Evolutionary conservation across 139 green algal species (phyloP).

Genomic region (Marvania coccoides): DNA sequence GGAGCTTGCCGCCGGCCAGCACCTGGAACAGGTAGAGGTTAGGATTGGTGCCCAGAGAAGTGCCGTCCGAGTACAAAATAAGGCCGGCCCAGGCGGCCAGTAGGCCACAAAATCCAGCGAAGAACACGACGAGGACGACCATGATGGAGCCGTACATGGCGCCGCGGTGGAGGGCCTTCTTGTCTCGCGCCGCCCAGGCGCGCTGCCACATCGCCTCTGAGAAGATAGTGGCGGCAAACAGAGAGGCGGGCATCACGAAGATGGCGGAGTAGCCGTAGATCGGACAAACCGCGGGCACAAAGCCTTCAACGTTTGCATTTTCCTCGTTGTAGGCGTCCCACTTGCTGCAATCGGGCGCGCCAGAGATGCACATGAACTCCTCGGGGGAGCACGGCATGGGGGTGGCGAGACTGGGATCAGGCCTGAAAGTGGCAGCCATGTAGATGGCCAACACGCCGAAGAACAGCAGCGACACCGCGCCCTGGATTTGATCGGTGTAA

Average conservation of each 20-base stretch:
- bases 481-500: conserved; percentile 69
- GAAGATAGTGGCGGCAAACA: conserved; percentile 68
- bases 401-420: conserved; percentile 24
- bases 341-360: not conserved
- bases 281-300: not conserved
- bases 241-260: conserved; percentile 55
- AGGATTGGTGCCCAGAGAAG: conserved; percentile 16
- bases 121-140: conserved; percentile 40
- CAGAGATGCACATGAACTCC: not conserved
- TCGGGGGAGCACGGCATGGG: conserved; percentile 35
- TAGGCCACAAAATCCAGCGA: conserved; percentile 58
- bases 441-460: conserved; percentile 54
- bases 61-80: not conserved
- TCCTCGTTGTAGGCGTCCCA: not conserved
- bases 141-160: conserved; percentile 15
- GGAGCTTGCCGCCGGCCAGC: not conserved
- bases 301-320: not conserved
- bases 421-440: conserved; percentile 53
- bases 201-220: conserved; percentile 76
- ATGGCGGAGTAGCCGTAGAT: conserved; percentile 53
- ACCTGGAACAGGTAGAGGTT: conserved; percentile 57
- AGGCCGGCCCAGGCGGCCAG: conserved; percentile 59
- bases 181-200: conserved; percentile 42
- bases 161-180: conserved; percentile 22
- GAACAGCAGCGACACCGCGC: conserved; percentile 36